Evolutionary conservation across 495 filamentous ascomycete genomes (phyloP), one percentile per base, ranked within the genome.

Genomic region (Parachaetomium inaequale): DNA sequence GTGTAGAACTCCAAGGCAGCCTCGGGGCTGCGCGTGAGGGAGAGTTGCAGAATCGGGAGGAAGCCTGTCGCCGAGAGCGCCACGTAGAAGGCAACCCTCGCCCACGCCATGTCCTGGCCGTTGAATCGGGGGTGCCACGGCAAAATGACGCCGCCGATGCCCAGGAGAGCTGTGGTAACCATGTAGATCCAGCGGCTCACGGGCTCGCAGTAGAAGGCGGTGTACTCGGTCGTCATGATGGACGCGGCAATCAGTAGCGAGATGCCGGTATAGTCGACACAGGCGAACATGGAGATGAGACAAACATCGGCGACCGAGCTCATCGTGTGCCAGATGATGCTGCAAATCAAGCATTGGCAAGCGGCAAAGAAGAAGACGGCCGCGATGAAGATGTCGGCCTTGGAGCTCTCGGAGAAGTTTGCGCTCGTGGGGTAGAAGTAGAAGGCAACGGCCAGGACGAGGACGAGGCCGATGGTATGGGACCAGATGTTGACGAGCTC

Each of bases 401-500:
- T 92, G 51, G 90, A 90, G 76, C 91, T 95, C 62, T 89, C 75
- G 32, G 85, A 84, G 78, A 96, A 98, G 71, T 93, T 93, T 72
- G 87, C 82, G 61, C 86, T 89, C 23, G 84, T 82, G 4, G 94
- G 94, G 74, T 98, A 99, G 77, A 96, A 94, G 80, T 97, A 96
- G 70, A 99, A 96, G 40, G 94, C 94, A 52, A 98, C 85, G 23
- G 92, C 79, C 11, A 98, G 80, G 43, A 99, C 89, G 63, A 96
- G 79, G 32, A 98, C 65, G 34, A 99, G 81, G 14, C 94, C 94
- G 40, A 99, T 81, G 11, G 87, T 81, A 72, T 99, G 94, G 14
- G 92, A 90, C 95, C 95, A 99, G 68, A 99, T 99, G 74, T 99
- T 99, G 76, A 97, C 87, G 51, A 88, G 80, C 74, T 99, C 94